Conservation (phyloP, 768 basidiomycete species). For the Nidularia pulvinata region DNA sequence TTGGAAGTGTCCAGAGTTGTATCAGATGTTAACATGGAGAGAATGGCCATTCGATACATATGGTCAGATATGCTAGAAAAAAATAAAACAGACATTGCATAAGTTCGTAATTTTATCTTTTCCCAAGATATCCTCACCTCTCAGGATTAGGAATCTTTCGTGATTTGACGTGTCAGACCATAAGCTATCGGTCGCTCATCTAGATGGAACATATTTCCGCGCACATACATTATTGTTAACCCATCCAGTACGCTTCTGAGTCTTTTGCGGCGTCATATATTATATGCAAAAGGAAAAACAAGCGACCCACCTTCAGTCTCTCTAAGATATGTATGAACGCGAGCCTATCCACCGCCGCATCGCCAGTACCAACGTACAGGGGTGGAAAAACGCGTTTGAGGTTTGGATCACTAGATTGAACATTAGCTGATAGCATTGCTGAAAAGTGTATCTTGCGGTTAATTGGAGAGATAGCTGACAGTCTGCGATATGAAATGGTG, state of each 20-base stretch:
- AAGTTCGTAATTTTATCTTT: conserved; percentile 20
- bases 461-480: too few relatives aligned
- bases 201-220: too few relatives aligned
- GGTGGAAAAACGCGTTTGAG: conserved; percentile 54
- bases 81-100: not conserved
- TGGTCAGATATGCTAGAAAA: conserved; percentile 84
- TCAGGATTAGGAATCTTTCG: not conserved
- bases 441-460: too few relatives aligned
- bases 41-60: conserved; percentile 97
- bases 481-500: too few relatives aligned
- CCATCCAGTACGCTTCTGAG: conserved; percentile 97
- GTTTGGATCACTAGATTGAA: not conserved
- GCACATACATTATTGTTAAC: conserved; percentile 70
- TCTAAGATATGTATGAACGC: conserved; percentile 93
- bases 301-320: conserved; percentile 68
- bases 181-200: too few relatives aligned
- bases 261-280: conserved; percentile 43
- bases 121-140: not conserved
- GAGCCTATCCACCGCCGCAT: conserved; percentile 65
- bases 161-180: too few relatives aligned
- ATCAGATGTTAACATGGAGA: conserved; percentile 87
- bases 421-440: too few relatives aligned
- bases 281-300: not conserved
- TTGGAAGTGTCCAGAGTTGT: conserved; percentile 30
- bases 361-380: conserved; percentile 51